Evolutionary conservation across 192 early-diverging fungal species (phyloP).

Genomic region (Coemansia sp.): DNA sequence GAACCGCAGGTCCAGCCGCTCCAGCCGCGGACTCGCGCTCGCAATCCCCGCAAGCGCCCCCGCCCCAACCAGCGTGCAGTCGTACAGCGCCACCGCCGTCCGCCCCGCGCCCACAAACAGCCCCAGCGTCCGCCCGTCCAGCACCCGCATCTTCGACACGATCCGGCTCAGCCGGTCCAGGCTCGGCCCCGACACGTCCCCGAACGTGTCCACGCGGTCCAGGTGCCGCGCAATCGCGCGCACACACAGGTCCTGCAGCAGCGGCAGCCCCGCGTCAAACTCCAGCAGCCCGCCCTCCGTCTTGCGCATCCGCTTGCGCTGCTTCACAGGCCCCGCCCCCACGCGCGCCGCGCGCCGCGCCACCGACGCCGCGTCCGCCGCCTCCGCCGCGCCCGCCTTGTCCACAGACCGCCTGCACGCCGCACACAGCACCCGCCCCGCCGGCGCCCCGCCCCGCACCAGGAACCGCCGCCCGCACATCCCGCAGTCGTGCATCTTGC

Average conservation of each 20-base stretch:
- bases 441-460: conserved; percentile 18
- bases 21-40: conserved; percentile 60
- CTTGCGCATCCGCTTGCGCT: conserved; percentile 24
- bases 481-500: conserved; percentile 40
- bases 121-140: conserved; percentile 61
- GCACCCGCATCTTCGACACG: conserved; percentile 68
- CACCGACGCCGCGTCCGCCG: conserved; percentile 7
- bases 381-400: conserved; percentile 11
- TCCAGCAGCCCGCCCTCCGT: conserved; percentile 54
- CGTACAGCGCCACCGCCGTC: conserved; percentile 64
- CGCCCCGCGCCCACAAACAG: conserved; percentile 70
- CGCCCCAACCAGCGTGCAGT: conserved; percentile 69
- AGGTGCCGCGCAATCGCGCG: conserved; percentile 72
- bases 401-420: conserved; percentile 39
- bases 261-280: conserved; percentile 53
- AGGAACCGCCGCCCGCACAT: conserved; percentile 42
- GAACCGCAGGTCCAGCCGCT: conserved; percentile 62
- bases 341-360: conserved; percentile 2
- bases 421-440: conserved; percentile 19
- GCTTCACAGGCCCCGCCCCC: neutral
- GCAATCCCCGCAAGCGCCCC: conserved; percentile 59
- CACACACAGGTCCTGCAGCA: conserved; percentile 67
- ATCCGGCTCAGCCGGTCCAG: conserved; percentile 75
- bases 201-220: conserved; percentile 80
- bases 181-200: conserved; percentile 70